phyloP scores from a whole-genome alignment of 2,329 filamentous ascomycete species.

The Dendrostoma leiphaemia region DNA sequence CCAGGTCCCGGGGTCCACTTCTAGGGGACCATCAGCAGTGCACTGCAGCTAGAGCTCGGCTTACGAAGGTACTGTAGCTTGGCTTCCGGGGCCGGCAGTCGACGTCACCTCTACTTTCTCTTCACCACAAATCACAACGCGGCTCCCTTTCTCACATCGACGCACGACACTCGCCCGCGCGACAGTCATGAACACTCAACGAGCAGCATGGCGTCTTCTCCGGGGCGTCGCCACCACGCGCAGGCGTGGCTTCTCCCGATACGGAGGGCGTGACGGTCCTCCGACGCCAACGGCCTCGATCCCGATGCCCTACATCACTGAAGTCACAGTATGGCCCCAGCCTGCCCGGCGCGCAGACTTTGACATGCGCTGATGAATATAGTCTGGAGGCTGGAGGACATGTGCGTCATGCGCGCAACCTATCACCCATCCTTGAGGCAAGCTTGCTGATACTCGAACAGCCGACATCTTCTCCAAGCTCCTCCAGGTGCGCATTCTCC shows the following conservation, averaged over 20 bases:
- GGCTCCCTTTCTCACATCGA: not conserved
- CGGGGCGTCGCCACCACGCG: constrained; percentile 32
- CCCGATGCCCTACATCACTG: constrained; percentile 59
- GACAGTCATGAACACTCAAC: constrained; percentile 34
- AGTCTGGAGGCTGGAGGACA: constrained; percentile 76
- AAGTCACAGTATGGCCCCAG: constrained; percentile 45
- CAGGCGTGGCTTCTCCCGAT: constrained; percentile 42
- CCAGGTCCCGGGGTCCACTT: no score
- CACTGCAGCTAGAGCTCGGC: no score
- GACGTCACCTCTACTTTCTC: not conserved
- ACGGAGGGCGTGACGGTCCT: constrained; percentile 31
- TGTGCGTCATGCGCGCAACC: constrained; percentile 49
- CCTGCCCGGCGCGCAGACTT: not conserved
- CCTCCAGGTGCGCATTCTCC: constrained; percentile 55
- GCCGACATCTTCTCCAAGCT: constrained; percentile 83
- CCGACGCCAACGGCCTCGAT: constrained; percentile 37
- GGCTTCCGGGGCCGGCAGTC: no score
- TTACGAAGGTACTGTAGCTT: no score
- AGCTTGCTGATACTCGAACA: constrained; percentile 34
- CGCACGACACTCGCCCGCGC: not conserved
- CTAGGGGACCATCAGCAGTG: no score
- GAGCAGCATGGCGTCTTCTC: constrained; percentile 33
- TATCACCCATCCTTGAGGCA: not conserved
- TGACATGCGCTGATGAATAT: constrained; percentile 29
- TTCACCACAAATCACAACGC: not conserved